Base-by-base conservation (phyloP, 345 rosid species). In the Gossypioides kirkii region DNA sequence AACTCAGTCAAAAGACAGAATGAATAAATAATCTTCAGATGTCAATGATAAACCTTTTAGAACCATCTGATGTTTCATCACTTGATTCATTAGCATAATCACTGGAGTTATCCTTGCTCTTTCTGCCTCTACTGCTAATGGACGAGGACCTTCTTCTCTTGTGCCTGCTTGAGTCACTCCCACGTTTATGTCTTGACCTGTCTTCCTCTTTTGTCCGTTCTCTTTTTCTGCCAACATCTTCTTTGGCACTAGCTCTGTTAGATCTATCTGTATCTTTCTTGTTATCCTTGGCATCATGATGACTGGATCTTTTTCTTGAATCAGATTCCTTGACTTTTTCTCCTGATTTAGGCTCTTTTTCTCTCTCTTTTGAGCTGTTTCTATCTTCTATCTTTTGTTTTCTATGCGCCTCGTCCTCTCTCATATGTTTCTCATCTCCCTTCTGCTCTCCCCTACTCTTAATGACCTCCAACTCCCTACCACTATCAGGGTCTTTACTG, bases 91-190 rank as follows among this genome's bases (percentile, higher is more conserved):
- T 82, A 61, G 71, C 74, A 52, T 45, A 85, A 71, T 71, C 61
- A 41, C 55, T 54, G 5, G 76, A 72, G 58, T 66, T 73, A 22
- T 88, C 89, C 80, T 83, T 90, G 74, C 82, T 83, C 77, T 70
- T 77, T 81, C 84, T 85, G 53, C 80, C 89, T 80, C 83, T 77
- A 63, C 82, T 83, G 83, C 88, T 80, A 54, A 77, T 69, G 73
- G 96, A 85, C 58, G 93, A 83, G 56, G 97, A 87, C 14, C 80
- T 85, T 75, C 87, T 84, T 87, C 89, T 87, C 85, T 84, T 89
- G 63, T 87, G 85, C 81, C 85, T 85, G 86, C 85, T 80, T 2
- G 91, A 80, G 64, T 87, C 97, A 68, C 66, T 50, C 52, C 72
- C 45, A 49, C 25, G 59, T 26, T 50, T 69, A 28, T 69, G 60